Evolutionary conservation across 2,329 filamentous ascomycete species (phyloP), one percentile per base, ranked within the genome.

Genomic region (Trichoderma simmonsii): DNA sequence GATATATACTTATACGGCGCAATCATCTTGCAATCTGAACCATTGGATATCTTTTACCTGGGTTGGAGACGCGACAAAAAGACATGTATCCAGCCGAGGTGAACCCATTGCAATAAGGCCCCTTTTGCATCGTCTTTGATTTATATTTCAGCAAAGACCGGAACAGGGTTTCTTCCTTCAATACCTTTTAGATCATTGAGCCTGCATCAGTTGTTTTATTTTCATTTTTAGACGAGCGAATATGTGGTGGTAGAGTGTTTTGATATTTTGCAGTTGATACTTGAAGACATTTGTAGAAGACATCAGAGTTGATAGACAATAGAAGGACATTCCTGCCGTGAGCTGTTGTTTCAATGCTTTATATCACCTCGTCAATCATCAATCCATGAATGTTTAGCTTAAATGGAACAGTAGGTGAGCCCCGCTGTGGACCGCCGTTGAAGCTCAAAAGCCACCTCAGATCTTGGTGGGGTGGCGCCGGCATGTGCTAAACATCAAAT

Each of bases 121-220:
- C 6, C 51, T 56, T 30, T 43, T 39, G 63, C 56, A 39, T 72
- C 73, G 75, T 75, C 72, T 73, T 66, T 54, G 24, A 21, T 74
- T 73, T 34, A 28, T 30, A 15, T 36, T 61, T 54, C 62, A 71
- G 62, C 51, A 54, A 39, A 48, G 14, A n/a, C 54, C 57, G 59
- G 63, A 43, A 9, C 18, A 28, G 59, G 11, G 15, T 54, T 65
- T 65, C 39, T 63, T 71, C 75, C 70, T 73, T 75, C 73, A 67
- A 79, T 68, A 68, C 64, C 59, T 72, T 48, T 70, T 54, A 70
- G 57, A 70, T 62, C 11, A 72, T 75, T 77, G 70, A 60, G 36
- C 70, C 63, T 70, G 21, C 64, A 54, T 54, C 24, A 24, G 11
- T 36, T 54, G 26, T 51, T 61, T 61, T 69, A 24, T 32, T 15